phyloP scores from a whole-genome alignment of 176 grass and related monocot genomes.

The maize (Zea mays) region DNA sequence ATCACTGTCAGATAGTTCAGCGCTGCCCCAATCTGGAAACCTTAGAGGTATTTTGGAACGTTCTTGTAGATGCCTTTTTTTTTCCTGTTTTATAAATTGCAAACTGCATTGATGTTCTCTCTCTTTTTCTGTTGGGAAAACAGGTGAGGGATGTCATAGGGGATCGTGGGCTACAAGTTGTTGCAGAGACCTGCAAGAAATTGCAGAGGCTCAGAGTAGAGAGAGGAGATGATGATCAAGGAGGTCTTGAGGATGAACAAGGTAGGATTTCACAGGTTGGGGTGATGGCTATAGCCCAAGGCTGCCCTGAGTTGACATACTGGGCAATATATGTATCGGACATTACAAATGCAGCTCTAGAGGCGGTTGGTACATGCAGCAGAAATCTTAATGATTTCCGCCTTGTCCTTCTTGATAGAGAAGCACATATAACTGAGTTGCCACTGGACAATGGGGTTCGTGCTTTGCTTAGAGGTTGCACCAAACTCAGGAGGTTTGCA shows the following conservation, averaged over 20 bases:
- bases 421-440: constrained; percentile 58
- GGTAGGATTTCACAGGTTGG: constrained; percentile 76
- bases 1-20: constrained; percentile 90
- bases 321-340: constrained; percentile 82
- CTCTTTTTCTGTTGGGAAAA: constrained; percentile 20
- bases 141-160: constrained; percentile 95
- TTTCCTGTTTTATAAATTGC: constrained; percentile 31
- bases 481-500: constrained; percentile 80
- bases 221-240: constrained; percentile 88
- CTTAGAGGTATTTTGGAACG: constrained; percentile 66
- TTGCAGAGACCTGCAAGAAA: constrained; percentile 90
- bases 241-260: constrained; percentile 78
- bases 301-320: constrained; percentile 78
- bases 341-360: constrained; percentile 95
- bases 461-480: constrained; percentile 75
- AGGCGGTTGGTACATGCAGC: constrained; percentile 64
- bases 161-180: constrained; percentile 76
- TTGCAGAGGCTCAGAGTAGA: constrained; percentile 89
- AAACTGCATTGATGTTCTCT: constrained; percentile 11
- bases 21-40: constrained; percentile 85
- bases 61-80: constrained; percentile 20
- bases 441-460: constrained; percentile 91
- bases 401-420: constrained; percentile 90
- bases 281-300: constrained; percentile 63
- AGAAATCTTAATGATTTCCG: constrained; percentile 93